Conservation (phyloP, 768 basidiomycete genomes). For the Podaxis sp. region DNA sequence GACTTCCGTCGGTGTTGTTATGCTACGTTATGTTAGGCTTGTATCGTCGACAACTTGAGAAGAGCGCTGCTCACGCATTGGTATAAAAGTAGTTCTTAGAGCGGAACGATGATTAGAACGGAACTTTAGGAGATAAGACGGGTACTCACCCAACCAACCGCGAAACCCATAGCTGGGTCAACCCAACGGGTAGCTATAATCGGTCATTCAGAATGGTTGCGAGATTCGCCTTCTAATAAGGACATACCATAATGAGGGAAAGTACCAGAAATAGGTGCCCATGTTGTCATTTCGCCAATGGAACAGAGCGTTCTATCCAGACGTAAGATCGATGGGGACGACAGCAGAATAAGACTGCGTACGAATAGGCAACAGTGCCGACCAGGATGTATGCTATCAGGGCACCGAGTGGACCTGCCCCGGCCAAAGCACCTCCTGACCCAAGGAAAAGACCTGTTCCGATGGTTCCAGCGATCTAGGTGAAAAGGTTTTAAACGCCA, state of each 20-base stretch:
- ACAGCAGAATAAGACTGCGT: constrained; percentile 23
- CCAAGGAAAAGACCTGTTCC: constrained; percentile 77
- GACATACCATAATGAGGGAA: constrained; percentile 68
- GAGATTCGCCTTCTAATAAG: background rate
- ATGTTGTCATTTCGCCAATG: constrained; percentile 78
- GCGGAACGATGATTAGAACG: background rate
- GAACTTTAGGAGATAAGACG: background rate
- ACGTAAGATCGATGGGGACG: background rate
- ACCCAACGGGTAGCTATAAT: constrained; percentile 52
- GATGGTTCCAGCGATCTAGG: constrained; percentile 70
- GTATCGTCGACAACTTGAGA: background rate
- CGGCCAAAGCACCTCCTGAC: constrained; percentile 58
- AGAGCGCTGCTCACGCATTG: constrained; percentile 32
- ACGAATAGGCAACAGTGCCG: constrained; percentile 67
- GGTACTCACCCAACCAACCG: constrained; percentile 50
- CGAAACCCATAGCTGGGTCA: constrained; percentile 58
- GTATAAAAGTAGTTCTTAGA: constrained; percentile 44
- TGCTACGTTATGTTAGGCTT: constrained; percentile 29
- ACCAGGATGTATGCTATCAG: constrained; percentile 64
- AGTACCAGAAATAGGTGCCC: constrained; percentile 76
- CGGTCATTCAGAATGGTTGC: background rate
- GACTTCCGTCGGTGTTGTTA: constrained; percentile 72
- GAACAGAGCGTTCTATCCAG: constrained; percentile 54
- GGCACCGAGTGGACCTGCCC: constrained; percentile 67
- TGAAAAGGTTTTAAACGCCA: background rate